Evolutionary conservation across 73 alveolate genomes (phyloP), one percentile per base, ranked within the genome.

Genomic region (Paramecium pentaurelia): DNA sequence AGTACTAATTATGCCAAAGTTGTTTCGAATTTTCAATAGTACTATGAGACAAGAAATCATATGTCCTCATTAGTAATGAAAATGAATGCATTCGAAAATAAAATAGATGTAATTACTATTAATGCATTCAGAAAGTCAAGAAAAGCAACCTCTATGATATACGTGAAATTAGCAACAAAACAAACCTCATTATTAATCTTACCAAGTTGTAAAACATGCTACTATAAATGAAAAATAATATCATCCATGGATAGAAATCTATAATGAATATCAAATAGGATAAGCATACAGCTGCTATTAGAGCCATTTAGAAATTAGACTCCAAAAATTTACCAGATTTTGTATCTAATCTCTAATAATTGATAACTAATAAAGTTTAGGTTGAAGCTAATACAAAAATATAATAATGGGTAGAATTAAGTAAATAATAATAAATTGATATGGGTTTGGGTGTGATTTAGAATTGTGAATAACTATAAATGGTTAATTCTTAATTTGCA

Each of bases 61-160:
- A 73, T 73, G 87, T 73, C 58, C 6, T 30, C n/a, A 22, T 3
- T 40, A 8, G 34, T 73, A 25, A 37, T 22, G 40, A 37, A 25
- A 44, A n/a, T 73, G 58, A 73, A 36, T 36, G 60, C 60, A 36
- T 73, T 73, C 32, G 91, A 80, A 25, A 47, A 36, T 16, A 77
- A 80, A 80, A 80, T 80, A 22, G 91, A 80, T 32, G 90, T 80
- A 80, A 80, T 45, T n/a, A 25, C 44, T 30, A 14, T 80, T 22
- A 25, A 49, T 45, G 34, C 47, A 80, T 80, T 32, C 34, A 80
- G 91, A 80, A 80, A 80, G 73, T 80, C 18, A 80, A 47, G 58
- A 80, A 80, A 49, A 80, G 91, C 73, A 80, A 80, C 58, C 71
- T 45, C 45, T 80, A 80, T 47, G 91, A 77, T 32, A 77, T 77